phyloP scores from a whole-genome alignment of 805 yeast genomes.

The Kodamaea hsintzibuensis region DNA sequence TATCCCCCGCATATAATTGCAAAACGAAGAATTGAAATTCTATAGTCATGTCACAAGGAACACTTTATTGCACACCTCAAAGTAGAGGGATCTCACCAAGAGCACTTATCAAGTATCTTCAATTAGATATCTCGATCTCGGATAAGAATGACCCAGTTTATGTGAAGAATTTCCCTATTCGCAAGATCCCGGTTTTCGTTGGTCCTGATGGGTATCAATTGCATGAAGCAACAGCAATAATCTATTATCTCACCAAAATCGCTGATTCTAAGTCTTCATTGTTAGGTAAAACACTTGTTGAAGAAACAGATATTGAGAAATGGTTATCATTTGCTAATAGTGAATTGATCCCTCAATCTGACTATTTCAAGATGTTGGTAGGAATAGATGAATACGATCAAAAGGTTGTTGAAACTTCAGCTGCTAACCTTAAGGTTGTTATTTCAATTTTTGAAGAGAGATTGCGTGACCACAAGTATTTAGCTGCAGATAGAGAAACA shows the following conservation, averaged over 20 bases:
- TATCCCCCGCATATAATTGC: neutral
- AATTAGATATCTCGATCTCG: constrained; percentile 56
- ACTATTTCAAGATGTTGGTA: constrained; percentile 56
- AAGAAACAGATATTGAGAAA: constrained; percentile 64
- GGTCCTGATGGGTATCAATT: constrained; percentile 74
- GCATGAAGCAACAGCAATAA: constrained; percentile 66
- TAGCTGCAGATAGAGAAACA: constrained; percentile 49
- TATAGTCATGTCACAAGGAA: constrained; percentile 62
- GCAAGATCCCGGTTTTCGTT: constrained; percentile 64
- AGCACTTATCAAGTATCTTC: constrained; percentile 58
- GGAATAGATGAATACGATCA: constrained; percentile 79
- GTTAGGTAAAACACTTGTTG: constrained; percentile 64
- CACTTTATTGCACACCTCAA: constrained; percentile 48
- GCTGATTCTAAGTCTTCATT: constrained; percentile 49
- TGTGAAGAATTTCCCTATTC: constrained; percentile 59
- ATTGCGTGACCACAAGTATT: constrained; percentile 42
- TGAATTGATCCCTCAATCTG: constrained; percentile 54
- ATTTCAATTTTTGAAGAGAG: constrained; percentile 29
- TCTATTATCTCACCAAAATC: constrained; percentile 51
- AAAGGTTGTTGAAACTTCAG: constrained; percentile 55
- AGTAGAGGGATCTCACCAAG: constrained; percentile 35
- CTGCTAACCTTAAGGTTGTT: constrained; percentile 27
- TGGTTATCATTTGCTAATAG: constrained; percentile 78
- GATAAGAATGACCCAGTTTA: constrained; percentile 44
- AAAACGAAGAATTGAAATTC: neutral